A percentile compares a stretch with the other conserved stretches of the same genome.
Conservation (phyloP, 164 flowering plant species). For the Annona squamosa region DNA sequence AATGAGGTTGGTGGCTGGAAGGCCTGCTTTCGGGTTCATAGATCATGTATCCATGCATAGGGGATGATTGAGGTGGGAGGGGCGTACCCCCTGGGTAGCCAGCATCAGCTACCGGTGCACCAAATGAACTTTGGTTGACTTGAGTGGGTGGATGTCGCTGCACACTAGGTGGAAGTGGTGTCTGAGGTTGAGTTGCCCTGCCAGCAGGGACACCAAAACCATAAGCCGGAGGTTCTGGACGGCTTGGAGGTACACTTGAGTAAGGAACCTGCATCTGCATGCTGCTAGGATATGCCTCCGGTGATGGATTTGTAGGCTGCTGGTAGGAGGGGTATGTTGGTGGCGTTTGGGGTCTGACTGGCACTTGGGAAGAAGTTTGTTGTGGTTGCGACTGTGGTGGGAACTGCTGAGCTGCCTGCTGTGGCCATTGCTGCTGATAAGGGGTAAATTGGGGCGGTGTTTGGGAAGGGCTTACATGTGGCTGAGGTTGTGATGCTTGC, state of each 20-base stretch:
- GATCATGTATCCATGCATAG: constrained; percentile 51
- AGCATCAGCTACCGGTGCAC: constrained; percentile 44
- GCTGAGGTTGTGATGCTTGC: constrained; percentile 35
- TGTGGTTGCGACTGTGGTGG: constrained; percentile 28
- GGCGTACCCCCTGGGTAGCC: constrained; percentile 39
- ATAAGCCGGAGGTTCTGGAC: constrained; percentile 45
- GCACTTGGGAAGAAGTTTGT: constrained; percentile 44
- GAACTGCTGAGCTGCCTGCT: constrained; percentile 55
- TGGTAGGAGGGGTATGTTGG: constrained; percentile 45
- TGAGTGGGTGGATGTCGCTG: constrained; percentile 20
- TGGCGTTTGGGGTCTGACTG: constrained; percentile 42
- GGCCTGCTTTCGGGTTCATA: constrained; percentile 63
- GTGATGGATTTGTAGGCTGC: constrained; percentile 38
- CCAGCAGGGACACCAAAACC: constrained; percentile 52
- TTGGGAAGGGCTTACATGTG: constrained; percentile 44
- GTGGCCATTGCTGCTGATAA: constrained; percentile 70
- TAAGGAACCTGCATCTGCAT: constrained; percentile 61
- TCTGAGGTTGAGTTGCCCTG: constrained; percentile 45
- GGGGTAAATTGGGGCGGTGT: constrained; percentile 35
- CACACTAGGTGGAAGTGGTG: constrained; percentile 39
- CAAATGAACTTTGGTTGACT: constrained; percentile 33
- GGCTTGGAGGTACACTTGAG: constrained; percentile 46
- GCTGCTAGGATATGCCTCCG: constrained; percentile 52
- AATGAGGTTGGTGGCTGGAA: constrained; percentile 46
- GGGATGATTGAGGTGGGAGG: constrained; percentile 39